Base-by-base conservation (phyloP, 805 yeast species). In the Yarrowia divulgata region DNA sequence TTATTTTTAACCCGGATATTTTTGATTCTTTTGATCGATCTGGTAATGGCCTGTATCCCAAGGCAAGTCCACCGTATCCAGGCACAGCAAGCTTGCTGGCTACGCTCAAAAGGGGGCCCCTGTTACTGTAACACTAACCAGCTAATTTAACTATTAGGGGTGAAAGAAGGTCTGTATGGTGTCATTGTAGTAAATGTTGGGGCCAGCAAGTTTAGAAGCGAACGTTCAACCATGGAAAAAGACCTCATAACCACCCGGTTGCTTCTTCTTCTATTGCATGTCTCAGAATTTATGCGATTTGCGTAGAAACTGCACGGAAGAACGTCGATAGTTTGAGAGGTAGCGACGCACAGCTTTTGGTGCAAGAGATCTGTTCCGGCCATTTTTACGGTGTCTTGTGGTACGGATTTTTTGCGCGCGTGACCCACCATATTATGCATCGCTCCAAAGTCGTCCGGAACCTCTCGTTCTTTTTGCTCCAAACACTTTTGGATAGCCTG, bases 231-330 rank as follows among this genome's bases (percentile, higher is more conserved):
- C 16, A 39, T 10, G 16, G 18, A 29, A 49, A 23, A 49, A 9
- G 10, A 49, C 23, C 37, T 14, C 9, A 34, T 34, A 3, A 23
- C 29, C 16, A 16, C 13, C 37, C 18, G 40, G 58, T 52, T 52
- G 58, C 58, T 52, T 23, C 29, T 52, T 23, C 29, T 23, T 52
- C 58, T 35, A 52, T 52, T 52, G 37, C 58, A 18, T 54, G 60
- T 54, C 60, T 54, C 45, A 54, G 45, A 18, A 8, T 18, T n/a
- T 37, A 6, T 14, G 32, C 9, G 8, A 14, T 19, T 54, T 54
- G 58, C 58, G 43, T 54, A 7, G 43, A 37, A 54, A 54, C 10
- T 19, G 60, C 60, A 54, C 35, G 32, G 60, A 54, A 54, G 19
- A 54, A 32, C 7, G 19, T 16, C 35, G 16, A 52, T 52, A 19